Base-by-base conservation (phyloP, 129 eudicot species). In the Tagetes erecta region DNA sequence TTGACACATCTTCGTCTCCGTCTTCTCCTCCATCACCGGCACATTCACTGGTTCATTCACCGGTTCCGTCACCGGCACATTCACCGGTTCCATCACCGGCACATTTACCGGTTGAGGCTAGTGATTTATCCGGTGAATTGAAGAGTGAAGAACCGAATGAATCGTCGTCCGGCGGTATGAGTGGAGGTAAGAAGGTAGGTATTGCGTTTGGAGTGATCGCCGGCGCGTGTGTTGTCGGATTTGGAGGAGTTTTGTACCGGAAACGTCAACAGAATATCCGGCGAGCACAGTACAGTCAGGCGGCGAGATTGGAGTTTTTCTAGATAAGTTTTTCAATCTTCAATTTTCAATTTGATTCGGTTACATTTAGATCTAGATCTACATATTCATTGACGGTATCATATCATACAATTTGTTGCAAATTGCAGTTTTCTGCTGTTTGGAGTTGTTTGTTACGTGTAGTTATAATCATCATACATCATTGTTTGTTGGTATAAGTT, bases 111-210 rank as follows among this genome's bases (percentile, higher is more conserved):
- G 9, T 20, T 6, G 62, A 75, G 51, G 81, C 65, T 53, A n/a
- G 83, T 60, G 76, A 75, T 11, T 56, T 60, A 5, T 0, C 79
- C 0, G 56, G 20, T 2, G 74, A 35, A 39, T 41, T 53, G 62
- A 79, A 44, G 59, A 66, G 42, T 38, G 71, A 64, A 7, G 63
- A 67, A 12, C 73, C 27, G 33, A 52, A 47, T 37, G 77, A 75
- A 37, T 67, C 80, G 70, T 36, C 83, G 10, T 52, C 74, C 20
- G 64, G 71, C 4, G 90, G 95, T 6, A 64, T 83, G 88, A 85
- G 76, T 11, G 83, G 71, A 0, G 95, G 90, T 36, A 78, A 85
- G 72, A 88, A 88, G 74, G 87, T 80, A 7, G 95, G 90, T 1
- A 59, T 83, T 41, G 91, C 88, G 6, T 11, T 88, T 13, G 95